Conservation (phyloP, 1,139 yeast species). For the Taphrina pruni region DNA sequence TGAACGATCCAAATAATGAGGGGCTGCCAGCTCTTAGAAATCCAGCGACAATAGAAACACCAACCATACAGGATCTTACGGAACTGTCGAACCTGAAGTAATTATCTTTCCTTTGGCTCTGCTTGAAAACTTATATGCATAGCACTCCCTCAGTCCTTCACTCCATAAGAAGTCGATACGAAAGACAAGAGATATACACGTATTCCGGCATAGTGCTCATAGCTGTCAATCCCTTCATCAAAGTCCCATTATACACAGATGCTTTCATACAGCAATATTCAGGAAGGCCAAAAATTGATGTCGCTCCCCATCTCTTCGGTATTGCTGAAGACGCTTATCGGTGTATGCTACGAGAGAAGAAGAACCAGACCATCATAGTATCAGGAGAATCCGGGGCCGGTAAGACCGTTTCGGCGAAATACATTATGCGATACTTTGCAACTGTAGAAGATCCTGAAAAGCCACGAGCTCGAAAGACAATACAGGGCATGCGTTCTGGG, state of each 20-base stretch:
- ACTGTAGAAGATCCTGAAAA: slow-evolving; percentile 77
- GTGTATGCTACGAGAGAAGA: slow-evolving; percentile 82
- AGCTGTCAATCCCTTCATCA: slow-evolving; percentile 94
- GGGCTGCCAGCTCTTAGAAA: slow-evolving; percentile 80
- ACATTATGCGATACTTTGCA: slow-evolving; percentile 96
- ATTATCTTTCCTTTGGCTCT: slow-evolving; percentile 79
- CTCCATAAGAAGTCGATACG: slow-evolving; percentile 81
- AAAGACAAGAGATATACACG: slow-evolving; percentile 88
- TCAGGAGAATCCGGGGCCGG: slow-evolving; percentile 99
- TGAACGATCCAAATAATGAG: slow-evolving; percentile 63
- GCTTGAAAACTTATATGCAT: slow-evolving; percentile 72
- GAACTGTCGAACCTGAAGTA: slow-evolving; percentile 89
- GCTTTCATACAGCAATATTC: slow-evolving; percentile 94
- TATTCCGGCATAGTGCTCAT: slow-evolving; percentile 96
- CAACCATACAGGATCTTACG: slow-evolving; percentile 85
- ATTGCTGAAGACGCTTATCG: slow-evolving; percentile 98
- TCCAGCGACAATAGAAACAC: slow-evolving; percentile 83
- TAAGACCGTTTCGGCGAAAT: slow-evolving; percentile 95
- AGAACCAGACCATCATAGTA: slow-evolving; percentile 94
- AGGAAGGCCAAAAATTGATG: slow-evolving; percentile 88
- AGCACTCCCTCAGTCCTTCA: slow-evolving; percentile 94
- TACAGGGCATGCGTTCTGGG: slow-evolving; percentile 48
- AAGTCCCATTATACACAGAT: slow-evolving; percentile 84
- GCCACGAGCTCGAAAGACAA: slow-evolving; percentile 49
- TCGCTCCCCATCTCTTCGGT: slow-evolving; percentile 95